Base-by-base conservation (phyloP, 1,284 basidiomycete species). In the Naganishia cerealis region DNA sequence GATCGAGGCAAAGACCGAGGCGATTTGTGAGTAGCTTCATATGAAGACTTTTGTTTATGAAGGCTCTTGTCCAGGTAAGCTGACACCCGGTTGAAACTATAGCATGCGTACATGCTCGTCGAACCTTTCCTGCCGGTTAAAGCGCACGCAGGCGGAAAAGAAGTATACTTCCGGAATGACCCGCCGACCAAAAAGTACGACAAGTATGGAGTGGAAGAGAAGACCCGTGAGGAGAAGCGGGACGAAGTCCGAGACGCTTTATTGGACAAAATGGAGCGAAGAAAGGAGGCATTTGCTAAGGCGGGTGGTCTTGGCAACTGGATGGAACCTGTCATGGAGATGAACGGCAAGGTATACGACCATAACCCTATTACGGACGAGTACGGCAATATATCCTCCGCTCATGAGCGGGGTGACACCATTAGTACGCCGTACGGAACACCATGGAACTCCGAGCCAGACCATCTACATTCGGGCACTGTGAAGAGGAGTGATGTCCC, bases 351-450 rank as follows among this genome's bases (percentile, higher is more conserved):
- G 36, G 48, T 68, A 7, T 54, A 57, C 61, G 67, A 68, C 26
- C 67, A 68, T 21, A 68, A 68, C 29, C 67, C 67, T 1, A 36
- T 65, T n/a, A 68, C 67, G 5, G 67, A 68, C 56, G 53, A 43
- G 48, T 36, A 39, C 4, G 67, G 67, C 9, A 68, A 65, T 36
- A 65, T 65, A 36, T n/a, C 62, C 21, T 15, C 43, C 12, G 38
- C 10, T 18, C 62, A 65, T 26, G 52, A 53, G 1, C 54, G 57
- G 1, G 67, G 67, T 9, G 61, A 54, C 18, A 43, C 62, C 12
- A 38, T 16, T 10, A 21, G 52, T 40, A 62, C 61, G 3, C 10
- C 40, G 12, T 57, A 36, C 48, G 62, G 54, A 38, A 68, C 67
- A 0, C 56, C 61, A 12, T 68, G 67, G 67, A 56, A 57, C 15